These are phyloP conservation scores for Dothistroma septosporum DNA, from an alignment of 2,329 filamentous ascomycete genomes.

Conservation along the genomic window DNA sequence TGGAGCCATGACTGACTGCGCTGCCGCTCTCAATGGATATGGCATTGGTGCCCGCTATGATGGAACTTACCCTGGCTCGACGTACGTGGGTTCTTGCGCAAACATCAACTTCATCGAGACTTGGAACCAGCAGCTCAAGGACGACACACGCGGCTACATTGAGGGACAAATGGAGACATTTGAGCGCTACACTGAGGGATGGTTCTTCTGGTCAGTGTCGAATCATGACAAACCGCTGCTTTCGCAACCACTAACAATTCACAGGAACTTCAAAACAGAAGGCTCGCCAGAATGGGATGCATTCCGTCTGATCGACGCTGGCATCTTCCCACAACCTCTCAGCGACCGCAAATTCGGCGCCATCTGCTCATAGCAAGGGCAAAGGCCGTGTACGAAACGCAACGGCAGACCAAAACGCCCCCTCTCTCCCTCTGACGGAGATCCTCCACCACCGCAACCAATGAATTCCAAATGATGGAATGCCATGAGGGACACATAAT, in stretches of 20 bases:
- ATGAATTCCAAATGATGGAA: not conserved
- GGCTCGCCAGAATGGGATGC: slow-evolving; percentile 50
- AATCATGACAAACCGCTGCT: not conserved
- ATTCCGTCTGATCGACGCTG: slow-evolving; percentile 46
- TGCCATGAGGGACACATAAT: not conserved
- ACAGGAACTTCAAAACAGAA: slow-evolving; percentile 55
- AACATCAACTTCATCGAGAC: slow-evolving; percentile 48
- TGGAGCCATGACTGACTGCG: slow-evolving; percentile 61
- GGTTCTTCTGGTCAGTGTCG: slow-evolving; percentile 48
- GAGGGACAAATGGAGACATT: slow-evolving; percentile 54
- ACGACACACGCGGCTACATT: slow-evolving; percentile 50
- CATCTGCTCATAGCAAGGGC: slow-evolving; percentile 26
- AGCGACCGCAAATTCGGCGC: slow-evolving; percentile 27
- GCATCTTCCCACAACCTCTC: slow-evolving; percentile 49
- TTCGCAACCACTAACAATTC: not conserved
- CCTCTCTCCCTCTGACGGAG: not conserved
- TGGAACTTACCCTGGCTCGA: slow-evolving; percentile 49
- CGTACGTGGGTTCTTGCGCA: slow-evolving; percentile 52
- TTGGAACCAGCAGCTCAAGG: slow-evolving; percentile 45
- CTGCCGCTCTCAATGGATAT: slow-evolving; percentile 50
- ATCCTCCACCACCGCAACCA: not conserved
- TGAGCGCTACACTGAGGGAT: slow-evolving; percentile 50
- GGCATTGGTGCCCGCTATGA: slow-evolving; percentile 59
- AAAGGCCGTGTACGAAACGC: not conserved
- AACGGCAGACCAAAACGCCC: not conserved